These are phyloP conservation scores for Cryptococcus sp. DNA, from an alignment of 1,284 basidiomycete genomes.

Conservation along the genomic window DNA sequence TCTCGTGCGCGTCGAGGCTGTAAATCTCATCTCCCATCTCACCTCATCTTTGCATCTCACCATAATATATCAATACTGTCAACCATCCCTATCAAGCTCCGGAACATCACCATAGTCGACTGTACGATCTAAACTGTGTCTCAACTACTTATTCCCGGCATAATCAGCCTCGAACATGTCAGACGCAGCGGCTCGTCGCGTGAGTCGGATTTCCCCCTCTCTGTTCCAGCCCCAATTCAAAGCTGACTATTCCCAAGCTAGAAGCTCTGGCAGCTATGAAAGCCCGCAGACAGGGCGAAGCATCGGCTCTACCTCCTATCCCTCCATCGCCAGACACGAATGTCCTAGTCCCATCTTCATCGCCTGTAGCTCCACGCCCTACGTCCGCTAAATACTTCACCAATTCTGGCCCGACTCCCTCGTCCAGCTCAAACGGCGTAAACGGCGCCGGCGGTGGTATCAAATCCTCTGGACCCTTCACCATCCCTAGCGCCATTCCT, in stretches of 20 bases:
- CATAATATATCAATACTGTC: too few species aligned
- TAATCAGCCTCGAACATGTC: too few species aligned
- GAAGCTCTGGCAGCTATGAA: slow-evolving; percentile 5
- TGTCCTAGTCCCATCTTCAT: slow-evolving; percentile 32
- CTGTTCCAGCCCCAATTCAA: background rate
- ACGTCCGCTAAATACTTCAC: slow-evolving; percentile 11
- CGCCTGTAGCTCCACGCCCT: slow-evolving; percentile 9
- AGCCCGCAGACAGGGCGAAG: slow-evolving; percentile 1
- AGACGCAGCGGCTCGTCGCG: background rate
- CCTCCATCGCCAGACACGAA: slow-evolving; percentile 12
- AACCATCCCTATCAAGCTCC: too few species aligned
- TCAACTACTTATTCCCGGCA: too few species aligned
- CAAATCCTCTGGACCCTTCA: too few species aligned
- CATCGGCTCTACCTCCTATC: background rate
- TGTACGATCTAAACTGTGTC: too few species aligned
- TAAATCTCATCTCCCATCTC: too few species aligned
- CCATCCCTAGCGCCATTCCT: background rate
- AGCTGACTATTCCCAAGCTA: too few species aligned
- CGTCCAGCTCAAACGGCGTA: background rate
- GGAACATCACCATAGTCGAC: too few species aligned
- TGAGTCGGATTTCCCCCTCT: background rate
- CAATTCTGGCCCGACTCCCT: background rate
- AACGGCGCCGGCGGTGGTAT: background rate
- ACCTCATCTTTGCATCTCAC: too few species aligned
- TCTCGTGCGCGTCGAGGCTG: too few species aligned